These are phyloP conservation scores for Medicago arabica DNA, from an alignment of 306 rosid species.

Conservation along the genomic window DNA sequence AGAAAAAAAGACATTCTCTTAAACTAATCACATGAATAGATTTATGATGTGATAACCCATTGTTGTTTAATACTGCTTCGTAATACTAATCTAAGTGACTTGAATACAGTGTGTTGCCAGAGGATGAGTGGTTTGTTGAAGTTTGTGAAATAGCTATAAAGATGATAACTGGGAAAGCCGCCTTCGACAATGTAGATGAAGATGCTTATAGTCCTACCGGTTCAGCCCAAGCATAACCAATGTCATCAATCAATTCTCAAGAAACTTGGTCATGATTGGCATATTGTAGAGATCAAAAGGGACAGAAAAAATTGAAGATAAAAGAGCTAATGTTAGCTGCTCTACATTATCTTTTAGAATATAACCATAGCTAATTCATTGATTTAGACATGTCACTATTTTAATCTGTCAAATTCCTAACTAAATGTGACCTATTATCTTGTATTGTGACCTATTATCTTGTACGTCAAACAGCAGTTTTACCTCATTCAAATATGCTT, in stretches of 20 bases:
- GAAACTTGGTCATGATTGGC: conserved; percentile 38
- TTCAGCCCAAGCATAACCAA: conserved; percentile 52
- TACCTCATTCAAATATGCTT: background rate
- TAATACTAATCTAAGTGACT: conserved; percentile 8
- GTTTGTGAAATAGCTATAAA: conserved; percentile 82
- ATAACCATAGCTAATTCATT: conserved; percentile 21
- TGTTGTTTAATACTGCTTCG: conserved; percentile 14
- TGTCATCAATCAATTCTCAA: conserved; percentile 58
- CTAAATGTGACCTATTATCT: no score
- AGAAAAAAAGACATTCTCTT: background rate
- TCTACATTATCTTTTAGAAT: conserved; percentile 30
- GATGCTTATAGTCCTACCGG: conserved; percentile 72
- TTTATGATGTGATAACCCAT: background rate
- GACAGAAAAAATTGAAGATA: conserved; percentile 12
- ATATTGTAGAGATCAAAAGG: conserved; percentile 15
- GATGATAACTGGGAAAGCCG: conserved; percentile 75
- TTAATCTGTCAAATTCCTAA: background rate
- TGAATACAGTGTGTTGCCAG: conserved; percentile 73
- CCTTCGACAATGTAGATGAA: conserved; percentile 59
- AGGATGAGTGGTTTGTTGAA: conserved; percentile 96
- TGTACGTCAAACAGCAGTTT: background rate
- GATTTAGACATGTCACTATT: conserved; percentile 5
- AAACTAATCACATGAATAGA: background rate
- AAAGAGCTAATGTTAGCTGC: conserved; percentile 28
- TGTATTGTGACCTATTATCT: background rate